Conservation (phyloP, 495 filamentous ascomycete genomes). For the Pyronema omphalodes region DNA sequence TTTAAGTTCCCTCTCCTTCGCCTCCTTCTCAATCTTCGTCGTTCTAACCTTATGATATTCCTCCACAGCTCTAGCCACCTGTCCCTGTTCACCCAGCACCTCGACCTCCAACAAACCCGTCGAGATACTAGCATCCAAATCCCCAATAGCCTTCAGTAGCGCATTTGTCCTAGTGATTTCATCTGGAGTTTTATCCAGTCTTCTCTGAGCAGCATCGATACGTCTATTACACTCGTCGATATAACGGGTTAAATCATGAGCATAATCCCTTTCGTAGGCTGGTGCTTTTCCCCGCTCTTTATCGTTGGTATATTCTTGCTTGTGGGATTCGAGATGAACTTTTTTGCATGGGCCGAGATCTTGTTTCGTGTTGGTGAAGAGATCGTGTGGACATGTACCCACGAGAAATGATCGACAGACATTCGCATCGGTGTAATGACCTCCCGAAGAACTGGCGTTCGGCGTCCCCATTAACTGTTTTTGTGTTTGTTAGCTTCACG, state of each 20-base stretch:
- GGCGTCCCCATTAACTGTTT: constrained; percentile 22
- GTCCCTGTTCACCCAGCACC: constrained; percentile 63
- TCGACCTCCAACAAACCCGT: constrained; percentile 68
- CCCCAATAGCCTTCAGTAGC: constrained; percentile 72
- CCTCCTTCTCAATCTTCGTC: constrained; percentile 63
- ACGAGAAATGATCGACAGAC: constrained; percentile 89
- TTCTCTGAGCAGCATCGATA: constrained; percentile 74
- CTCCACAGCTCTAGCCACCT: constrained; percentile 60
- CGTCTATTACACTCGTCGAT: constrained; percentile 92
- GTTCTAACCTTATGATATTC: constrained; percentile 72
- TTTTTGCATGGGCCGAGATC: constrained; percentile 84
- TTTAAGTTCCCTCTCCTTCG: constrained; percentile 78
- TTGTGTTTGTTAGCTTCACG: not conserved
- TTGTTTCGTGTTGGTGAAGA: constrained; percentile 97
- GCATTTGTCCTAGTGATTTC: constrained; percentile 95
- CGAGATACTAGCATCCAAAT: constrained; percentile 61
- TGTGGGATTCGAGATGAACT: constrained; percentile 73
- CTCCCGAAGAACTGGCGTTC: constrained; percentile 19
- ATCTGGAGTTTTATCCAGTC: constrained; percentile 93
- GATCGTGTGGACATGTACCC: constrained; percentile 92
- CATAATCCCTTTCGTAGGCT: constrained; percentile 91
- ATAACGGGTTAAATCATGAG: constrained; percentile 84
- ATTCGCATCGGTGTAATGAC: constrained; percentile 80
- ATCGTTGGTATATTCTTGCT: constrained; percentile 68
- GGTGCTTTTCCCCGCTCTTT: constrained; percentile 41